Evolutionary conservation across 148 eudicot genomes (phyloP).

Genomic region (Oxyria digyna): DNA sequence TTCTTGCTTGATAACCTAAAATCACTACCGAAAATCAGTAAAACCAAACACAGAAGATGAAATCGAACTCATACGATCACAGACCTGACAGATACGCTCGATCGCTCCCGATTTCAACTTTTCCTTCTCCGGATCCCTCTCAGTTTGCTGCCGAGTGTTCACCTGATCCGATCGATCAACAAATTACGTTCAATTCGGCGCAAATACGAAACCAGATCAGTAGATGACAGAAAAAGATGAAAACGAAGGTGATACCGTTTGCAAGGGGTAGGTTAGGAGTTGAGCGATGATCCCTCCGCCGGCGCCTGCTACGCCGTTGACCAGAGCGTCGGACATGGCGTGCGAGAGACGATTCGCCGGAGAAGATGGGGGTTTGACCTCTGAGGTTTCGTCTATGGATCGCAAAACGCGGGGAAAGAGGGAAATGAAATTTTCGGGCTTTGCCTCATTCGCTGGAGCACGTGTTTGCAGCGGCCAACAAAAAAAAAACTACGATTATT

Average conservation of each 20-base stretch:
- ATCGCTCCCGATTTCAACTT: constrained; percentile 46
- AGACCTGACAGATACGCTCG: constrained; percentile 65
- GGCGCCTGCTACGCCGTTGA: constrained; percentile 94
- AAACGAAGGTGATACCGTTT: constrained; percentile 36
- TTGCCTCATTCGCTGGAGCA: too few relatives aligned
- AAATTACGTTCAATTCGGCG: not conserved
- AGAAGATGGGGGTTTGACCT: not conserved
- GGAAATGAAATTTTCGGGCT: too few relatives aligned
- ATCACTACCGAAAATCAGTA: constrained; percentile 8
- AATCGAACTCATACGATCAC: not conserved
- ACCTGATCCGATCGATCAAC: constrained; percentile 33
- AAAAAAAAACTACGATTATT: too few relatives aligned
- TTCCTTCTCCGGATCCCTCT: constrained; percentile 57
- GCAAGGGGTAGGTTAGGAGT: constrained; percentile 91
- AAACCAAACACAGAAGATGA: not conserved
- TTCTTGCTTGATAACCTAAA: constrained; percentile 77
- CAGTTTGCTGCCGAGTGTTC: constrained; percentile 91
- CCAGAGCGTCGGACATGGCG: constrained; percentile 86
- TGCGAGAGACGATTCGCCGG: not conserved
- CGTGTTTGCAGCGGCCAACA: too few relatives aligned
- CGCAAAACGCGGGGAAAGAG: not conserved
- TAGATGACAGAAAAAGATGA: not conserved
- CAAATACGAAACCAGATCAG: not conserved
- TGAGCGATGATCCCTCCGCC: constrained; percentile 98
- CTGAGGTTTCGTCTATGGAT: not conserved